A percentile compares a stretch with the other conserved stretches of the same genome.
These are phyloP conservation scores for Sungouiella thailandica DNA, from an alignment of 805 yeast genomes.

Conservation along the genomic window DNA sequence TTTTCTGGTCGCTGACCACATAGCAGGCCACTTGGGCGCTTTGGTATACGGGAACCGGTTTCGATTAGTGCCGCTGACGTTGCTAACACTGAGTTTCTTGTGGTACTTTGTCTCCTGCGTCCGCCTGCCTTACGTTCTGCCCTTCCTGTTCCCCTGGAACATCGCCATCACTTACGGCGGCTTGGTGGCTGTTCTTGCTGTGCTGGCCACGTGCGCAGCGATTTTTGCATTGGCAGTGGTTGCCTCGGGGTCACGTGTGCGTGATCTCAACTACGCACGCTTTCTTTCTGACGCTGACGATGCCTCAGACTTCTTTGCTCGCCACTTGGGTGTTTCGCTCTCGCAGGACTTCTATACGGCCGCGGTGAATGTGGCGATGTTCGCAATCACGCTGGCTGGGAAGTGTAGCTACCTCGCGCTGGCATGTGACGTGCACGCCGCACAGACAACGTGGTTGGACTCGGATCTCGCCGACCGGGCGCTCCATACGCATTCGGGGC, in stretches of 20 bases:
- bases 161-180: slow-evolving; percentile 62
- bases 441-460: slow-evolving; percentile 49
- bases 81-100: slow-evolving; percentile 43
- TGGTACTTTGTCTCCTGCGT: slow-evolving; percentile 38
- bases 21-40: slow-evolving; percentile 60
- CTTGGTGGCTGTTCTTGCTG: slow-evolving; percentile 49
- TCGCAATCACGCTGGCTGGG: slow-evolving; percentile 65
- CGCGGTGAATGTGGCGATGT: slow-evolving; percentile 52
- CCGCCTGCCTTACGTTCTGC: slow-evolving; percentile 30
- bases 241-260: slow-evolving; percentile 42
- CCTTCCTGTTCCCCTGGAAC: slow-evolving; percentile 47
- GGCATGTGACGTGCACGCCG: slow-evolving; percentile 42
- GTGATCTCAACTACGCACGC: slow-evolving; percentile 33
- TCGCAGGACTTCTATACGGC: slow-evolving; percentile 66
- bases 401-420: slow-evolving; percentile 62
- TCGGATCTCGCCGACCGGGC: slow-evolving; percentile 1
- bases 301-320: slow-evolving; percentile 16
- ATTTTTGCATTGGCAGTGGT: slow-evolving; percentile 57
- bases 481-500: slow-evolving; percentile 1
- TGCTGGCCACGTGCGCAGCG: slow-evolving; percentile 46
- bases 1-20: slow-evolving; percentile 54
- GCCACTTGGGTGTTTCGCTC: slow-evolving; percentile 34
- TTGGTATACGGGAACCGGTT: slow-evolving; percentile 46
- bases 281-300: slow-evolving; percentile 23
- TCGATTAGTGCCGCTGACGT: slow-evolving; percentile 58